Conservation (phyloP, 2,329 filamentous ascomycete species). For the Exophiala oligosperma region DNA sequence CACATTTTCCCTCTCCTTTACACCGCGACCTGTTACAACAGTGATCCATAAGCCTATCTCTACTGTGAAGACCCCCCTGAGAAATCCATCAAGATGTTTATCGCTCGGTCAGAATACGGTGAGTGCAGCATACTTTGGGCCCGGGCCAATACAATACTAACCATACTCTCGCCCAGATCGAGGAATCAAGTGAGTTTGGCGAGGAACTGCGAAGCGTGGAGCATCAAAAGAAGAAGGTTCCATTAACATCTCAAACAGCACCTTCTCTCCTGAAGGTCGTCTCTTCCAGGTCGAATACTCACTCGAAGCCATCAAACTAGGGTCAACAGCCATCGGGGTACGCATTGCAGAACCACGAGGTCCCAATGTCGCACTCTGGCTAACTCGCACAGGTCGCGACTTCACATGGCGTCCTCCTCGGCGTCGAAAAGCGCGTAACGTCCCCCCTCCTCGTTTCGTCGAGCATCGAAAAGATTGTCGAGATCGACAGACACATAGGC, state of each 20-base stretch:
- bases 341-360: constrained; percentile 28
- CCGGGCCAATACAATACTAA: constrained; percentile 35
- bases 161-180: constrained; percentile 65
- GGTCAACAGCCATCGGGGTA: constrained; percentile 94
- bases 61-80: not conserved
- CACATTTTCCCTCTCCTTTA: not conserved
- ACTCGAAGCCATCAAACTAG: constrained; percentile 99
- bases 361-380: not conserved
- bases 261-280: constrained; percentile 98
- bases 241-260: constrained; percentile 57
- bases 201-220: not conserved
- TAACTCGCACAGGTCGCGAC: constrained; percentile 67
- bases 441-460: constrained; percentile 96
- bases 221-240: too few relatives aligned
- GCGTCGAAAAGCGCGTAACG: constrained; percentile 98
- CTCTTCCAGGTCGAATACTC: constrained; percentile 99
- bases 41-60: too few relatives aligned
- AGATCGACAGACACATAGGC: constrained; percentile 97
- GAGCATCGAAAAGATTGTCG: constrained; percentile 98
- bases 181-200: constrained; percentile 81
- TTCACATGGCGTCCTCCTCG: constrained; percentile 89
- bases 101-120: constrained; percentile 99
- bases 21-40: not conserved
- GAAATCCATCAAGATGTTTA: constrained; percentile 79
- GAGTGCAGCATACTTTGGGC: constrained; percentile 41